Percentiles rank a stretch among this genome's conserved stretches.
phyloP scores from a whole-genome alignment of 192 early-diverging fungal genomes.

The Mortierella alpina region DNA sequence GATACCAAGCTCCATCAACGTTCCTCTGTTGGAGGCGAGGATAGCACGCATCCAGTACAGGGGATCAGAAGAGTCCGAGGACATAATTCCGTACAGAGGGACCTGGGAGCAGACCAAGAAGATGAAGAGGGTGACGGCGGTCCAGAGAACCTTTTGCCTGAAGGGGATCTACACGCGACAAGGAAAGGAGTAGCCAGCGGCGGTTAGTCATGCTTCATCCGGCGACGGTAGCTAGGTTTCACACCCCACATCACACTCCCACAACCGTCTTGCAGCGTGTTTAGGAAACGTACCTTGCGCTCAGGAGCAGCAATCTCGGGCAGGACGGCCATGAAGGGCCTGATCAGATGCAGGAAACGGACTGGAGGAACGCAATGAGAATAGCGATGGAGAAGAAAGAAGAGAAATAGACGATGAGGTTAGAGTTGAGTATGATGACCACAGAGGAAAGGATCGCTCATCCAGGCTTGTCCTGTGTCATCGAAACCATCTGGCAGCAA shows the following conservation, averaged over 20 bases:
- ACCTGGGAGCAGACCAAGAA: conserved; percentile 99
- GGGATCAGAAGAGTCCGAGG: conserved; percentile 98
- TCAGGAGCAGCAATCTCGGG: conserved; percentile 98
- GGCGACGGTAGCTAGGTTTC: too few species aligned
- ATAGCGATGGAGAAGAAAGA: conserved; percentile 26
- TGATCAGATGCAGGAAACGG: conserved; percentile 94
- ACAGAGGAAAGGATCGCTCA: neutral
- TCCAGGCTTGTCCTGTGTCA: too few species aligned
- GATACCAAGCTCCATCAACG: conserved; percentile 99
- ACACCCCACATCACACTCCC: neutral
- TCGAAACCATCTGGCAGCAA: too few species aligned
- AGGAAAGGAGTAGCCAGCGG: neutral
- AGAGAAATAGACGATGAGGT: conserved; percentile 11
- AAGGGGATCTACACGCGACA: conserved; percentile 82
- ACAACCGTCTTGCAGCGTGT: neutral
- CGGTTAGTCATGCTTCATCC: neutral
- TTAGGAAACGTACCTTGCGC: conserved; percentile 80
- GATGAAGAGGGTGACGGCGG: conserved; percentile 98
- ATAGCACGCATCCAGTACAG: conserved; percentile 99
- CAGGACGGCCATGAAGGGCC: conserved; percentile 97
- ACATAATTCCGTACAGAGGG: conserved; percentile 99
- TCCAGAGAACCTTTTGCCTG: conserved; percentile 99
- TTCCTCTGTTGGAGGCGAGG: conserved; percentile 99
- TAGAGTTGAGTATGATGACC: neutral
- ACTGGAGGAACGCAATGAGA: conserved; percentile 63